Evolutionary conservation across 768 basidiomycete species (phyloP).

Genomic region (Baorangia bicolor): DNA sequence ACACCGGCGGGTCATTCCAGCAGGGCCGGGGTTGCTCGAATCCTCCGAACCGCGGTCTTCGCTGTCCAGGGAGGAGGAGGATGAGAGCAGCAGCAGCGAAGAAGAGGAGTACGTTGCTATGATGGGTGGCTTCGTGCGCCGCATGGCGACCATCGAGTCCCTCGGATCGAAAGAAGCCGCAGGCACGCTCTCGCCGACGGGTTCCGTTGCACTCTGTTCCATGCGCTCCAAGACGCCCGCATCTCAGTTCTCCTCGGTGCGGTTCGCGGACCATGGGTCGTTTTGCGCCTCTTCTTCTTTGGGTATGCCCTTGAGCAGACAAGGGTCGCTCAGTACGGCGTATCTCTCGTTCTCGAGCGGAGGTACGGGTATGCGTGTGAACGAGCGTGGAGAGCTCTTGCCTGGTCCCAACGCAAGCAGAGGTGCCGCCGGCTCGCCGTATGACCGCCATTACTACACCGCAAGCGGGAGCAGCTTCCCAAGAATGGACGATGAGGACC

Average conservation of each 20-base stretch:
- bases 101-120: conserved; percentile 48
- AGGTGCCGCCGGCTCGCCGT: conserved; percentile 8
- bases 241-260: conserved; percentile 28
- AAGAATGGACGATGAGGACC: conserved; percentile 4
- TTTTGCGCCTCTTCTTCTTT: neutral
- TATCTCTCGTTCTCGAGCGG: conserved; percentile 30
- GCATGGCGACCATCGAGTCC: conserved; percentile 82
- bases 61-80: conserved; percentile 2
- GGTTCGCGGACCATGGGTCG: conserved; percentile 16
- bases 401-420: neutral
- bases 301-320: neutral
- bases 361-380: conserved; percentile 19
- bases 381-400: conserved; percentile 30
- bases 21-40: conserved; percentile 7
- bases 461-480: conserved; percentile 16
- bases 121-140: conserved; percentile 61
- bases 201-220: conserved; percentile 26
- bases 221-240: conserved; percentile 26
- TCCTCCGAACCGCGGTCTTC: conserved; percentile 18
- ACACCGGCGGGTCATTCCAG: neutral
- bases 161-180: conserved; percentile 62
- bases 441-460: conserved; percentile 15
- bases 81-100: conserved; percentile 17
- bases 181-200: conserved; percentile 30
- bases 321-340: conserved; percentile 21